These are phyloP conservation scores for Alternaria novae-zelandiae DNA, from an alignment of 2,329 filamentous ascomycete genomes.

Conservation along the genomic window DNA sequence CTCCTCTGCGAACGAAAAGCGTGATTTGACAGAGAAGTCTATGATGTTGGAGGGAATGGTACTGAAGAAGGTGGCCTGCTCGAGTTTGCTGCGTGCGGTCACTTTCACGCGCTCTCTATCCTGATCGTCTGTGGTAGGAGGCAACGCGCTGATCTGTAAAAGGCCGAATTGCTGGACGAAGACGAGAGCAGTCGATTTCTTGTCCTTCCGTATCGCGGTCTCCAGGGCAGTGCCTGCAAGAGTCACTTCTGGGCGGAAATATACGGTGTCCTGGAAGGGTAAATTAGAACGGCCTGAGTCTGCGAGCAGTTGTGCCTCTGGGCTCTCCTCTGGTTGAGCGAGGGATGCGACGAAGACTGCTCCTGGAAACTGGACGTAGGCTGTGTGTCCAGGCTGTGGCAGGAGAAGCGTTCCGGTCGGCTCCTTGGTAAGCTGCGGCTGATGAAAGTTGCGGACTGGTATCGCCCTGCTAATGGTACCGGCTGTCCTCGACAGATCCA, in stretches of 20 bases:
- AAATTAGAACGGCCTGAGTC: constrained; percentile 46
- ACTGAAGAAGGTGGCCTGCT: constrained; percentile 94
- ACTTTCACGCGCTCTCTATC: constrained; percentile 57
- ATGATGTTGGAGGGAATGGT: constrained; percentile 82
- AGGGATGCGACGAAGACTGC: constrained; percentile 81
- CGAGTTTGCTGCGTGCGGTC: constrained; percentile 85
- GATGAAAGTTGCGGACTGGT: constrained; percentile 63
- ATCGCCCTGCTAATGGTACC: constrained; percentile 70
- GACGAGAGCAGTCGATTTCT: constrained; percentile 53
- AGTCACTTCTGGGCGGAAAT: constrained; percentile 67
- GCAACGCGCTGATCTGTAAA: constrained; percentile 60
- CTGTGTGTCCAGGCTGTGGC: constrained; percentile 78
- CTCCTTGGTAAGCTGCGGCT: constrained; percentile 43
- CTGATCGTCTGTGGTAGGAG: constrained; percentile 64
- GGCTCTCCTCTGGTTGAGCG: constrained; percentile 69
- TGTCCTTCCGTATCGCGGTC: constrained; percentile 47
- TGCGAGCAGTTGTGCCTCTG: constrained; percentile 74
- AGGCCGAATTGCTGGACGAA: constrained; percentile 65
- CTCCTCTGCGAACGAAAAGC: constrained; percentile 68
- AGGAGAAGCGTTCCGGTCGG: constrained; percentile 67
- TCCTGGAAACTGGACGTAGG: constrained; percentile 80
- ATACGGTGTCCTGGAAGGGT: constrained; percentile 85
- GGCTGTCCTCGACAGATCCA: constrained; percentile 63
- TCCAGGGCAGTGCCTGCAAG: constrained; percentile 60
- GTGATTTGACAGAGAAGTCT: constrained; percentile 75